Percentiles rank a stretch among this genome's conserved stretches.
Evolutionary conservation across 352 stramenopile species (phyloP).

Genomic region (Globisporangium yorkense): DNA sequence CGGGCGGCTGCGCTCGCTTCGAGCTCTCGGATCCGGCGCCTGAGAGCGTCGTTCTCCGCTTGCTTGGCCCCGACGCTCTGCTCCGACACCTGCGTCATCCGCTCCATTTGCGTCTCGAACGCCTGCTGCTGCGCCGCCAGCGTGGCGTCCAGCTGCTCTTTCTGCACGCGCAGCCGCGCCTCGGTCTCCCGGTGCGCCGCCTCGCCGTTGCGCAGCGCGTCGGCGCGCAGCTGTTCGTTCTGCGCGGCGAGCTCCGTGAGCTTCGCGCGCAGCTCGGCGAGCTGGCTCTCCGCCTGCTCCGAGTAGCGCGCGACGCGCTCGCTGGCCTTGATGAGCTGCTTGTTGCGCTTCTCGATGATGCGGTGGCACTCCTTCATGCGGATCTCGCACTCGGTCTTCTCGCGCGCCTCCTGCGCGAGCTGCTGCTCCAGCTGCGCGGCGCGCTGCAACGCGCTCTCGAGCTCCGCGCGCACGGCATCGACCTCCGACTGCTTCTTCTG

Average conservation of each 20-base stretch:
- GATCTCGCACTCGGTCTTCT: constrained; percentile 62
- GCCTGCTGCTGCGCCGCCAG: constrained; percentile 27
- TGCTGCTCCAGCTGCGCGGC: constrained; percentile 28
- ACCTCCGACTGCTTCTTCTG: constrained; percentile 57
- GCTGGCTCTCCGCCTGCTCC: constrained; percentile 54
- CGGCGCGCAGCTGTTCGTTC: constrained; percentile 26
- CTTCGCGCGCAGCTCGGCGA: constrained; percentile 35
- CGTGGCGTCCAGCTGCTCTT: constrained; percentile 8
- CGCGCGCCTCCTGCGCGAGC: constrained; percentile 25
- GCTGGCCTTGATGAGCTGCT: constrained; percentile 79
- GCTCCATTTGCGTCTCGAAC: constrained; percentile 22
- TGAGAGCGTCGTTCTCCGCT: constrained; percentile 23
- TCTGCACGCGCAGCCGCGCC: constrained; percentile 20
- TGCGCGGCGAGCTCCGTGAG: constrained; percentile 28
- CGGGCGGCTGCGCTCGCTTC: constrained; percentile 21
- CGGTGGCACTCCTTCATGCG: constrained; percentile 74
- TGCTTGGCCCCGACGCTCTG: constrained; percentile 24
- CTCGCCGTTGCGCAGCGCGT: constrained; percentile 21
- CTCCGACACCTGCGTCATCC: constrained; percentile 14
- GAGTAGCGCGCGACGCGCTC: constrained; percentile 58
- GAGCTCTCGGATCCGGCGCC: constrained; percentile 19
- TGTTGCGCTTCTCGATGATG: constrained; percentile 85
- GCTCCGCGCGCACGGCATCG: constrained; percentile 13
- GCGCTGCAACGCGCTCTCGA: constrained; percentile 30
- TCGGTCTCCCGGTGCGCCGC: constrained; percentile 24